Evolutionary conservation across 2,329 filamentous ascomycete genomes (phyloP).

Genomic region (Venturia effusa): DNA sequence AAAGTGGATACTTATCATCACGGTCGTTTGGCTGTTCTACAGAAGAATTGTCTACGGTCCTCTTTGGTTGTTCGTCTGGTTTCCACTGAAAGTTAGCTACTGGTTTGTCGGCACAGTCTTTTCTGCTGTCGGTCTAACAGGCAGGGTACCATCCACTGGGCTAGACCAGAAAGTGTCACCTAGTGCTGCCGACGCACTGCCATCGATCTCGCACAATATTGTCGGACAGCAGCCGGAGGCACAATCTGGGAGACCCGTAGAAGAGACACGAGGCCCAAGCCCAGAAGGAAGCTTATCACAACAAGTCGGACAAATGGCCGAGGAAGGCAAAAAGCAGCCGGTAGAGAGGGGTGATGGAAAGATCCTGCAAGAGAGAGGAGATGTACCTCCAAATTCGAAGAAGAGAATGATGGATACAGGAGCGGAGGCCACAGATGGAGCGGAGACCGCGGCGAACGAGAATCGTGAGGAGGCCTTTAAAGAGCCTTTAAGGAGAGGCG

Average conservation of each 20-base stretch:
- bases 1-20: slow-evolving; percentile 69
- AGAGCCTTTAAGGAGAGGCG: slow-evolving; percentile 30
- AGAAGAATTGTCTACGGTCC: slow-evolving; percentile 80
- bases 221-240: slow-evolving; percentile 25
- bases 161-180: slow-evolving; percentile 12
- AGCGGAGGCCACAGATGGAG: slow-evolving; percentile 46
- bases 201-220: slow-evolving; percentile 27
- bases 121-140: slow-evolving; percentile 35
- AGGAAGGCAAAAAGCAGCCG: slow-evolving; percentile 19
- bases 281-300: slow-evolving; percentile 26
- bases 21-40: slow-evolving; percentile 77
- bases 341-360: slow-evolving; percentile 35
- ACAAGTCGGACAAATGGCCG: slow-evolving; percentile 33
- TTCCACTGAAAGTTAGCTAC: slow-evolving; percentile 62
- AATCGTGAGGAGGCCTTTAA: slow-evolving; percentile 17
- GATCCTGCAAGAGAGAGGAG: slow-evolving; percentile 26
- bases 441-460: slow-evolving; percentile 33
- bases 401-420: slow-evolving; percentile 47
- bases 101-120: slow-evolving; percentile 47
- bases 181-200: slow-evolving; percentile 34
- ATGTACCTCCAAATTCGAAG: slow-evolving; percentile 41
- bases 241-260: slow-evolving; percentile 41
- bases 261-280: slow-evolving; percentile 26
- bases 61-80: slow-evolving; percentile 76
- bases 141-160: slow-evolving; percentile 7